phyloP scores from a whole-genome alignment of 768 basidiomycete genomes.

The Podaxis mareebaensis region DNA sequence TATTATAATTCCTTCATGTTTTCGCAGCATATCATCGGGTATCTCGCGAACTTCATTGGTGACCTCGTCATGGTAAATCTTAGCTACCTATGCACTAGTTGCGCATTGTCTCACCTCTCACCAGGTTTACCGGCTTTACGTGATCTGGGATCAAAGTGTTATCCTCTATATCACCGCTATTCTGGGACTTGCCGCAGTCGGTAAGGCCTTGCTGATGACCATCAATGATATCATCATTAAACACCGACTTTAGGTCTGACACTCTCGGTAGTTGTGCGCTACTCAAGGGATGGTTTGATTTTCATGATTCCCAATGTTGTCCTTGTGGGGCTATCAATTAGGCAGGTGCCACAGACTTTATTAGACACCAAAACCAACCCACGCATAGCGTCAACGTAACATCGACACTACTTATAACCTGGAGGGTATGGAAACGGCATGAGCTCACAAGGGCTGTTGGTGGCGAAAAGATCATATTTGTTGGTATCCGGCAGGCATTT shows the following conservation, averaged over 20 bases:
- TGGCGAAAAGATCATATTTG: neutral
- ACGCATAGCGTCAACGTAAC: neutral
- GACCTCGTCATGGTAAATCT: neutral
- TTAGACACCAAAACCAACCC: neutral
- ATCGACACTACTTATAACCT: neutral
- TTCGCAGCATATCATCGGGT: neutral
- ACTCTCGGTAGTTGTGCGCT: neutral
- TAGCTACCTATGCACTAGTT: neutral
- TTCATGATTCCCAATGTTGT: neutral
- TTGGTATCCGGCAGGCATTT: neutral
- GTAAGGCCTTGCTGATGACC: neutral
- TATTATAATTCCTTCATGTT: neutral
- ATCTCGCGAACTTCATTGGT: neutral
- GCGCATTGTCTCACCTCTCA: neutral
- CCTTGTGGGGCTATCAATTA: neutral
- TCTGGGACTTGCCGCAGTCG: neutral
- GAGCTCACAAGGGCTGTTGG: neutral
- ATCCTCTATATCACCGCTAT: neutral
- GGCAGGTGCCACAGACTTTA: neutral
- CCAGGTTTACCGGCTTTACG: conserved; percentile 2
- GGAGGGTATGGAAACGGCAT: conserved; percentile 4
- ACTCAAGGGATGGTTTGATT: neutral
- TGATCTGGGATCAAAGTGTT: conserved; percentile 1
- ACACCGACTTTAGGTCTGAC: neutral
- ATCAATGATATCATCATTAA: neutral